Evolutionary conservation across 2,329 filamentous ascomycete genomes (phyloP).

Genomic region (Botrytis porri): DNA sequence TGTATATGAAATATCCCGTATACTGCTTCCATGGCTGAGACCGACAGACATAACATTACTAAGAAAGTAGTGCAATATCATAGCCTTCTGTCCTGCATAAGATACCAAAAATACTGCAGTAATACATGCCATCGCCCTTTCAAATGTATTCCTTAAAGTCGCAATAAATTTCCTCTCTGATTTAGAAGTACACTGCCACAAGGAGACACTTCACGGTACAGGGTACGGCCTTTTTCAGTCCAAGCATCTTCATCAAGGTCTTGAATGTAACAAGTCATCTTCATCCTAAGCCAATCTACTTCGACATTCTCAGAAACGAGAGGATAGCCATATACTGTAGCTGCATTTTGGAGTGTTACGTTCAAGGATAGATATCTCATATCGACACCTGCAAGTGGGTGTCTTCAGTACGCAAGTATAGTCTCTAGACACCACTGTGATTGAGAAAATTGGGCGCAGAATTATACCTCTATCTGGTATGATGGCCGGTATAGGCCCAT

Average conservation of each 20-base stretch:
- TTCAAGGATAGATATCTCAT: constrained; percentile 33
- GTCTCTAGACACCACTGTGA: constrained; percentile 39
- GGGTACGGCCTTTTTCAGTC: constrained; percentile 16
- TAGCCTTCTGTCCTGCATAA: no score
- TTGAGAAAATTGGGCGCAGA: not conserved
- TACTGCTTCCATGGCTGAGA: no score
- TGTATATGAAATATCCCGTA: no score
- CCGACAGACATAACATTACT: no score
- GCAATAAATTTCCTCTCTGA: no score
- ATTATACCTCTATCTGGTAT: not conserved
- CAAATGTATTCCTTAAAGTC: no score
- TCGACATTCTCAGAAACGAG: constrained; percentile 21
- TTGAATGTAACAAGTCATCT: constrained; percentile 21
- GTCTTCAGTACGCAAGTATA: constrained; percentile 34
- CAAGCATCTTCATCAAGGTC: constrained; percentile 18
- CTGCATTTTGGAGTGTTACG: constrained; percentile 34
- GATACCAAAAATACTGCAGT: no score
- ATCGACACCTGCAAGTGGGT: constrained; percentile 31
- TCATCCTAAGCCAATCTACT: constrained; percentile 21
- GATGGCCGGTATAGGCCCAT: not conserved
- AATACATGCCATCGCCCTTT: not conserved
- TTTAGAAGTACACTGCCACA: constrained; percentile 21
- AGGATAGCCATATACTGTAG: constrained; percentile 25
- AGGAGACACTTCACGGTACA: constrained; percentile 9
- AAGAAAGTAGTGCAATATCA: no score